A percentile compares a stretch with the other conserved stretches of the same genome.
Evolutionary conservation across 2,329 filamentous ascomycete genomes (phyloP).

Genomic region (Hypoxylon sp.): DNA sequence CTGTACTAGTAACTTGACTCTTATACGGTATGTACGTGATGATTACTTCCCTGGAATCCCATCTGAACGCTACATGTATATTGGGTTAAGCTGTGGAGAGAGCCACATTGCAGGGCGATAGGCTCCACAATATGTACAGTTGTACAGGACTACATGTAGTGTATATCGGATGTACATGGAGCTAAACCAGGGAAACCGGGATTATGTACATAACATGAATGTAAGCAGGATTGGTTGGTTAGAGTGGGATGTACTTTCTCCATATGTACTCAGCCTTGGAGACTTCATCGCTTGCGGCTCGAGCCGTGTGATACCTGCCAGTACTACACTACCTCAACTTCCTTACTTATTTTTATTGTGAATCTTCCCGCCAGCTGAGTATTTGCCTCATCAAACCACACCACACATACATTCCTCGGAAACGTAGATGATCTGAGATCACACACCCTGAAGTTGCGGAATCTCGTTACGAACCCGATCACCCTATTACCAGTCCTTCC

Average conservation of each 20-base stretch:
- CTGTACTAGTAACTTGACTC: not conserved
- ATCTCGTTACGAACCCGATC: conserved; percentile 8
- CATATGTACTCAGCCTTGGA: conserved; percentile 27
- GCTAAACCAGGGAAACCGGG: conserved; percentile 10
- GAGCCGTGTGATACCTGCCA: conserved; percentile 17
- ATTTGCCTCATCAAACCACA: conserved; percentile 15
- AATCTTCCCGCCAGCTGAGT: conserved; percentile 5
- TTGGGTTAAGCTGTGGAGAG: conserved; percentile 18
- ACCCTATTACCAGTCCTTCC: conserved; percentile 1
- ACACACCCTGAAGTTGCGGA: not conserved
- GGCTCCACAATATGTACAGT: conserved; percentile 1
- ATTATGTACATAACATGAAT: too few species aligned
- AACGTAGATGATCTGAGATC: conserved; percentile 8
- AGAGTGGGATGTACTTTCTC: conserved; percentile 12
- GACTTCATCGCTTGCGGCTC: conserved; percentile 31
- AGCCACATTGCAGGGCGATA: not conserved
- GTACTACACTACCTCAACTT: conserved; percentile 18
- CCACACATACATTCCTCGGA: not conserved
- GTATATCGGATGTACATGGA: conserved; percentile 16
- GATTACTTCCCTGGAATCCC: conserved; percentile 1
- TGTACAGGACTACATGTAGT: conserved; percentile 1
- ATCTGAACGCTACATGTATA: conserved; percentile 8
- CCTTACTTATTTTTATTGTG: not conserved
- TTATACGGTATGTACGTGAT: conserved; percentile 18
- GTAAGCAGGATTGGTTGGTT: conserved; percentile 3